phyloP scores from a whole-genome alignment of 1,284 basidiomycete species.

The Ceratobasidium sp. region DNA sequence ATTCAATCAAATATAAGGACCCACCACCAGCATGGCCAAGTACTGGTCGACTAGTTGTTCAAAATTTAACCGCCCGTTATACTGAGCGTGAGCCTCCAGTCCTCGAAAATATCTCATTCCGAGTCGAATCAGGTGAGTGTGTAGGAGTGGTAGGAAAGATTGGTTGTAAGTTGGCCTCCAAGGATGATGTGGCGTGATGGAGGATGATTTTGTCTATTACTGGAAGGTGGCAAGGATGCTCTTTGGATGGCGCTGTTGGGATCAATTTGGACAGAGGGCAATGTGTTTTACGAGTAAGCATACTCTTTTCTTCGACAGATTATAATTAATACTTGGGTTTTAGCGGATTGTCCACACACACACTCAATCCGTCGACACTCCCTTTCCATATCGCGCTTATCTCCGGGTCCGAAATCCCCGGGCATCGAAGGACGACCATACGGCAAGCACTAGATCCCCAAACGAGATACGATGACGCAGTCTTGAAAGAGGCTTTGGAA shows the following conservation, averaged over 20 bases:
- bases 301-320: neutral
- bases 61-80: conserved; percentile 10
- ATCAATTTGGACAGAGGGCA: neutral
- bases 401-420: neutral
- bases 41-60: conserved; percentile 5
- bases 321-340: neutral
- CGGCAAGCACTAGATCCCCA: conserved; percentile 7
- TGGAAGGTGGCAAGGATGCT: conserved; percentile 9
- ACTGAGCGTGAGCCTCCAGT: neutral
- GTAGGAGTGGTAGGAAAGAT: conserved; percentile 6
- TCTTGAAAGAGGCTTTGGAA: neutral
- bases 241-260: conserved; percentile 12
- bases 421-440: neutral
- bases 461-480: neutral
- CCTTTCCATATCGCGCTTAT: conserved; percentile 5
- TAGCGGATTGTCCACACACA: conserved; percentile 22
- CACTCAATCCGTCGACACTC: neutral
- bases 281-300: conserved; percentile 22
- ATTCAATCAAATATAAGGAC: neutral
- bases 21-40: neutral
- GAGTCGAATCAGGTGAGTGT: neutral
- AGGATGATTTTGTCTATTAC: neutral
- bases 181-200: neutral
- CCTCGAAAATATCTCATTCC: neutral
- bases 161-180: conserved; percentile 6